phyloP scores from a whole-genome alignment of 352 stramenopile genomes.

The Blastocystis sp. region DNA sequence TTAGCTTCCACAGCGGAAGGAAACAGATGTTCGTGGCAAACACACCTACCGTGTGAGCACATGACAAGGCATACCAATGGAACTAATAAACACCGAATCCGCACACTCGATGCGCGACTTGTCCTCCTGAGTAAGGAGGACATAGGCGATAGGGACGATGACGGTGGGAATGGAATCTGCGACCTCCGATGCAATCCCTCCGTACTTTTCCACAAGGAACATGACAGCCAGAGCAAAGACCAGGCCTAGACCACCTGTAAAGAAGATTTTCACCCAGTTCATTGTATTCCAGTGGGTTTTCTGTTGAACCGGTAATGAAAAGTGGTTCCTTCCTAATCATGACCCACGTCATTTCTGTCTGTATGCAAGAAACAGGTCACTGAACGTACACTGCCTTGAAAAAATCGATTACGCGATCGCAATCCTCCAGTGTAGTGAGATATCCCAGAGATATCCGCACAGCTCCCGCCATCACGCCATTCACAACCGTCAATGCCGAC shows the following conservation, averaged over 20 bases:
- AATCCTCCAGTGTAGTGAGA: slow-evolving; percentile 21
- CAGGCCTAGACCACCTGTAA: neutral
- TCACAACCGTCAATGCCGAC: slow-evolving; percentile 19
- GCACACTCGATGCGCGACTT: neutral
- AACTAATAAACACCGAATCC: neutral
- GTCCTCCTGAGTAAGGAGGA: neutral
- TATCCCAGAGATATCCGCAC: slow-evolving; percentile 37
- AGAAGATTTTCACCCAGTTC: neutral
- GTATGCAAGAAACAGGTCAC: no score
- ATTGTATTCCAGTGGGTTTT: no score
- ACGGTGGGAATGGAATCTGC: neutral
- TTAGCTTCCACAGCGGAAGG: neutral
- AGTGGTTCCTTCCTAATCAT: no score
- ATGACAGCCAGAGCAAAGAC: neutral
- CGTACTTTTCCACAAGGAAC: neutral
- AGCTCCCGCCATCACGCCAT: slow-evolving; percentile 31
- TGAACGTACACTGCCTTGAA: slow-evolving; percentile 8
- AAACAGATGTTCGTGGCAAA: neutral
- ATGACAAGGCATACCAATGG: neutral
- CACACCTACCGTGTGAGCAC: neutral
- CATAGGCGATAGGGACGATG: neutral
- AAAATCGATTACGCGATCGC: slow-evolving; percentile 33
- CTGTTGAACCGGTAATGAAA: no score
- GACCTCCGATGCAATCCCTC: neutral
- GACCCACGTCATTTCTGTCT: no score